phyloP scores from a whole-genome alignment of 257 asterid genomes.

The Anisodus tanguticus region DNA sequence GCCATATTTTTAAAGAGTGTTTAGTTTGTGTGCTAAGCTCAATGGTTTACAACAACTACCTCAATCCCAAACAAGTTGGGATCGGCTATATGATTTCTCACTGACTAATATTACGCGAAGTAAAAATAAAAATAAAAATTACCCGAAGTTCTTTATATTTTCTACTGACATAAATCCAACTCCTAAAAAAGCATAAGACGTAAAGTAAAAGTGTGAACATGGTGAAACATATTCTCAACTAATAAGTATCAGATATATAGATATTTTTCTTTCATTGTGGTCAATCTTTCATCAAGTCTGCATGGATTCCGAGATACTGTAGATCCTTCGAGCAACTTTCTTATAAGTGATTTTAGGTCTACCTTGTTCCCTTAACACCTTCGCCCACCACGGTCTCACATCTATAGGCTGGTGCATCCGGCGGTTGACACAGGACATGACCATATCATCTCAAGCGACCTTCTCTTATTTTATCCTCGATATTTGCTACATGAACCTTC shows the following conservation, averaged over 20 bases:
- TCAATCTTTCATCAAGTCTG: background rate
- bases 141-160: background rate
- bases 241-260: background rate
- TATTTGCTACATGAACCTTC: background rate
- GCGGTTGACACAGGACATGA: background rate
- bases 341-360: background rate
- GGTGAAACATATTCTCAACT: background rate
- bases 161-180: background rate
- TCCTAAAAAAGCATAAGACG: background rate
- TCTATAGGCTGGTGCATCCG: background rate
- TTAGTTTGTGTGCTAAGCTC: constrained; percentile 20
- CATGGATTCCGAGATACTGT: background rate
- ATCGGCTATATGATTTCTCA: background rate
- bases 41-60: background rate
- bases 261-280: background rate
- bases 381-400: background rate
- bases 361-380: background rate
- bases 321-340: background rate
- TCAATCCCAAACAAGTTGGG: constrained; percentile 17
- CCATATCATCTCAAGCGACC: background rate
- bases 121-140: background rate
- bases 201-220: background rate
- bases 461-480: background rate
- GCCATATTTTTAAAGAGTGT: background rate
- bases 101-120: background rate